These are phyloP conservation scores for Vararia minispora DNA, from an alignment of 768 basidiomycete species.

Conservation along the genomic window DNA sequence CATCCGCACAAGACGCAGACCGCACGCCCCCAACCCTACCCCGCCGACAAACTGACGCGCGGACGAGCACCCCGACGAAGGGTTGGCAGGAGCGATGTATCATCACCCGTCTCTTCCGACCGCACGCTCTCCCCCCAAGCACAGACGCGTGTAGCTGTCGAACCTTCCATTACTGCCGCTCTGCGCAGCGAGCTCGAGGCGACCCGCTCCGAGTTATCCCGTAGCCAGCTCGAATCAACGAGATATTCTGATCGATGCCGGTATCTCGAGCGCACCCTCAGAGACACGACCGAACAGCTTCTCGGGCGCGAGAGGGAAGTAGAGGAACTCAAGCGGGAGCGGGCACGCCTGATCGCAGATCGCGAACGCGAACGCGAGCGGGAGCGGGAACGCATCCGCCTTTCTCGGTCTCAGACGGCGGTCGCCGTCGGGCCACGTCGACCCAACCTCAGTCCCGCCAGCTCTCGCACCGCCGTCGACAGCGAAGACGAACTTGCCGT, in stretches of 20 bases:
- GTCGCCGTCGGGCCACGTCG: conserved; percentile 12
- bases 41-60: conserved; percentile 14
- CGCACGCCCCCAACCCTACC: conserved; percentile 8
- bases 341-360: conserved; percentile 7
- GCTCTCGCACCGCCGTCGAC: conserved; percentile 8
- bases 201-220: conserved; percentile 40
- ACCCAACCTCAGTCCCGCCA: conserved; percentile 8
- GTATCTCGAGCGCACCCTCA: conserved; percentile 49
- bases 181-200: conserved; percentile 50
- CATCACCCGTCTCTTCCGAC: conserved; percentile 13
- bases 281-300: conserved; percentile 51
- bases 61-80: conserved; percentile 12
- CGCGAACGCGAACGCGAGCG: conserved; percentile 10
- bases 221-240: conserved; percentile 39
- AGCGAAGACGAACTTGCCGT: conserved; percentile 11
- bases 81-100: conserved; percentile 14
- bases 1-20: conserved; percentile 7
- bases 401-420: conserved; percentile 11
- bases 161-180: conserved; percentile 15
- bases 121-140: conserved; percentile 9
- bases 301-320: conserved; percentile 49
- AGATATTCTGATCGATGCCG: conserved; percentile 53
- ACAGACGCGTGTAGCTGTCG: conserved; percentile 6
- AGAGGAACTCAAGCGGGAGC: conserved; percentile 33
- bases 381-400: conserved; percentile 6